Base-by-base conservation (phyloP, 2,329 filamentous ascomycete genomes). In the Geosmithia flava region DNA sequence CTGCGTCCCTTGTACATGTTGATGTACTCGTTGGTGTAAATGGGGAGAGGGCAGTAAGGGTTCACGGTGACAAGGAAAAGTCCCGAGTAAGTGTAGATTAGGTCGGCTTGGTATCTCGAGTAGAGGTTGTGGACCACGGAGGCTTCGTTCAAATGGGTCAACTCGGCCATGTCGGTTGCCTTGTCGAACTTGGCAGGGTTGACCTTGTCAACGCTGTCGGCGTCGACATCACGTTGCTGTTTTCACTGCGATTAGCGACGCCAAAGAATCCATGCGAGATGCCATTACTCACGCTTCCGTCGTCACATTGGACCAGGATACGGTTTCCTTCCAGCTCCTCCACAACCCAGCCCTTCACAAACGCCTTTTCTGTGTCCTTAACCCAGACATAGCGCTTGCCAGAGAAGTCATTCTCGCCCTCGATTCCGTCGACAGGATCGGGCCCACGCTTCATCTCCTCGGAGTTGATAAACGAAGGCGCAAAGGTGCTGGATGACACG, bases 111-210 rank as follows among this genome's bases (percentile, higher is more conserved):
- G 63, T 98, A 98, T 66, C 93, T 77, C 74, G 87, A 91, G 56
- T 95, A 85, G 49, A 98, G 76, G 62, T 98, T 98, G 69, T 98
- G 90, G 47, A 98, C 90, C 47, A 98, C 93, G 0, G 93, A 97
- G 20, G 91, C 87, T 68, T 98, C 93, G 67, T 98, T 98, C 53
- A 98, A 72, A 66, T 98, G 93, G 6, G 93, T 98, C 60, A 98
- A 76, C 65, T 98, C 93, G 20, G 94, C 93, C 93, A 98, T 98
- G 66, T 98, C 94, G 69, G 94, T 89, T 54, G 91, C 91, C 68
- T 96, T 98, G 76, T 98, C 93, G 69, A 98, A 98, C 64, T 98
- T 98, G 59, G 91, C 91, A 44, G 93, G 93, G 67, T 98, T 98
- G 71, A 98, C 94, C 68, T 96, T 97, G 74, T 98, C 94, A 55